Evolutionary conservation across 2,329 filamentous ascomycete genomes (phyloP).

Genomic region (Fonsecaea erecta): DNA sequence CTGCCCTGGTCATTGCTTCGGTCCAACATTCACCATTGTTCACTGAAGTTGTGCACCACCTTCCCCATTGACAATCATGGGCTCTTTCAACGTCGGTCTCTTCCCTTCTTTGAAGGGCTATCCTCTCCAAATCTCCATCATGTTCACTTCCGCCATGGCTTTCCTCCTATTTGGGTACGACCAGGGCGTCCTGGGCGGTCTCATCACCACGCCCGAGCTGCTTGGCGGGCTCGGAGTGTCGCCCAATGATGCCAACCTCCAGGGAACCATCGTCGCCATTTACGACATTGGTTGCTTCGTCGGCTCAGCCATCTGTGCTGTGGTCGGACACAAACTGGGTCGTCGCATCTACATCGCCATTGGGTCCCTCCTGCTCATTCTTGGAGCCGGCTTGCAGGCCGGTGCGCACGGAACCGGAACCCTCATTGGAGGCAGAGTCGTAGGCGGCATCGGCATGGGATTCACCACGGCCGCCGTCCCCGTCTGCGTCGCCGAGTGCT

Average conservation of each 20-base stretch:
- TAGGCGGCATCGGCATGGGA: background rate
- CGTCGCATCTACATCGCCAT: slow-evolving; percentile 31
- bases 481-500: slow-evolving; percentile 1
- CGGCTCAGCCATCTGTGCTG: too few relatives aligned
- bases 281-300: slow-evolving; percentile 57
- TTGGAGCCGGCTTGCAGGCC: slow-evolving; percentile 33
- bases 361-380: slow-evolving; percentile 57
- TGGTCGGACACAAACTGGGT: background rate
- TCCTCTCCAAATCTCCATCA: too few relatives aligned
- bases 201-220: slow-evolving; percentile 32
- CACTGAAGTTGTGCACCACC: too few relatives aligned
- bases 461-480: background rate
- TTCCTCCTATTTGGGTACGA: slow-evolving; percentile 30
- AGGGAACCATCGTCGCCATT: slow-evolving; percentile 52
- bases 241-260: slow-evolving; percentile 23
- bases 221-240: slow-evolving; percentile 29
- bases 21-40: too few relatives aligned
- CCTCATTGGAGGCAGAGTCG: background rate
- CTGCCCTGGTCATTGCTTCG: too few relatives aligned
- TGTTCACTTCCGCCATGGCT: background rate
- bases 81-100: too few relatives aligned
- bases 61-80: too few relatives aligned
- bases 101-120: too few relatives aligned
- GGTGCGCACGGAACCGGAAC: background rate
- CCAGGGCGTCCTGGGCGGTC: slow-evolving; percentile 34